A percentile compares a stretch with the other conserved stretches of the same genome.
Conservation (phyloP, 2,329 filamentous ascomycete genomes). For the Aotearoamyces nothofagi region DNA sequence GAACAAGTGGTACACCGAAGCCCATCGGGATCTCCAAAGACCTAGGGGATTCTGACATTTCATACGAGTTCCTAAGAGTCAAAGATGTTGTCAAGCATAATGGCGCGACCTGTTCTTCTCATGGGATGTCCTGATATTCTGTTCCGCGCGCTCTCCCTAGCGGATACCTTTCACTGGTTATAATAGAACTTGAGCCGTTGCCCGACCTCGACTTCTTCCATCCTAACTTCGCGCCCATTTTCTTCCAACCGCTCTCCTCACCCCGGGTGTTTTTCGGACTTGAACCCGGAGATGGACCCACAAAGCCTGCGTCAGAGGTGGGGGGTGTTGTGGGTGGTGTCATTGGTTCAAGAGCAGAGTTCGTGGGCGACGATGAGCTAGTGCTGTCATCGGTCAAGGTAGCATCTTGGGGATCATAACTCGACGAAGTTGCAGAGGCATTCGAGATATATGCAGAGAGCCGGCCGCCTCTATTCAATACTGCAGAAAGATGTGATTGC, state of each 20-base stretch:
- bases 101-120: constrained; percentile 42
- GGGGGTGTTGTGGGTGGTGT: constrained; percentile 64
- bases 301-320: constrained; percentile 28
- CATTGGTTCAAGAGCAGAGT: constrained; percentile 40
- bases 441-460: constrained; percentile 13
- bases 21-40: no score
- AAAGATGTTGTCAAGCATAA: constrained; percentile 22
- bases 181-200: constrained; percentile 27
- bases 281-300: constrained; percentile 12
- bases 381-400: constrained; percentile 50
- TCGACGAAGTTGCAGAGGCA: constrained; percentile 28
- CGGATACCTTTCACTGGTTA: constrained; percentile 20
- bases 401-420: constrained; percentile 26
- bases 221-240: constrained; percentile 45
- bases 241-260: constrained; percentile 42
- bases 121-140: constrained; percentile 29
- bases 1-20: constrained; percentile 3
- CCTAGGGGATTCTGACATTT: no score
- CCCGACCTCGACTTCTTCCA: constrained; percentile 35
- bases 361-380: constrained; percentile 38
- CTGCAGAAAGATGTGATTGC: constrained; percentile 15
- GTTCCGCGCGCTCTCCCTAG: constrained; percentile 20
- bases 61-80: no score
- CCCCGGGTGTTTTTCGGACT: constrained; percentile 11
- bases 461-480: constrained; percentile 10